These are phyloP conservation scores for Parastagonospora nodorum DNA, from an alignment of 2,329 filamentous ascomycete species.

Conservation along the genomic window DNA sequence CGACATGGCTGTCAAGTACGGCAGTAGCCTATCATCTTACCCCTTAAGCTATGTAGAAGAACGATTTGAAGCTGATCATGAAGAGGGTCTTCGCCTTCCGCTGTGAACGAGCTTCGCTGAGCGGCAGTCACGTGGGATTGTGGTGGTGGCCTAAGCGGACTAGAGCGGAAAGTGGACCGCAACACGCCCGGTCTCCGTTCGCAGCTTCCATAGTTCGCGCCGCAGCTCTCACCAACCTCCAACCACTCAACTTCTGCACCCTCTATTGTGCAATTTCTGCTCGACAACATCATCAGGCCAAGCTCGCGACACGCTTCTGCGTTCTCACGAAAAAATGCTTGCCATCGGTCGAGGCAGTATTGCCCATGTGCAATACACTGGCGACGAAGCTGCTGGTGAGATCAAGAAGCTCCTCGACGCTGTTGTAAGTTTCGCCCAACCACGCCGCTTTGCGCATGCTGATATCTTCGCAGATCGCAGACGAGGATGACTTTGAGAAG, in stretches of 20 bases:
- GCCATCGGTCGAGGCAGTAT: constrained; percentile 37
- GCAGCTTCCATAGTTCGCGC: constrained; percentile 8
- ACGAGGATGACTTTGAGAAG: constrained; percentile 88
- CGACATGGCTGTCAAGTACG: no score
- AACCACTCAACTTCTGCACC: constrained; percentile 6
- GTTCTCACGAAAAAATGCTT: constrained; percentile 29
- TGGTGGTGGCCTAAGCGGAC: background rate
- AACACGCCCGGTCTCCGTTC: constrained; percentile 10
- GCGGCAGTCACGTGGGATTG: constrained; percentile 1
- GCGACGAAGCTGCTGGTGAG: constrained; percentile 55
- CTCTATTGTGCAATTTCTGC: constrained; percentile 10
- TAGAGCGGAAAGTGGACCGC: background rate
- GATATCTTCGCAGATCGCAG: constrained; percentile 56
- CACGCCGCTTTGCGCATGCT: constrained; percentile 6
- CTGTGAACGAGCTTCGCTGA: no score
- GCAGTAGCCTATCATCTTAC: no score
- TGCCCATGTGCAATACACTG: constrained; percentile 36
- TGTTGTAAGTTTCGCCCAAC: constrained; percentile 64
- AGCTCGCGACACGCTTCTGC: background rate
- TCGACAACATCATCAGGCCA: background rate
- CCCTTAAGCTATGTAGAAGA: no score
- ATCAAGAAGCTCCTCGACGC: constrained; percentile 78
- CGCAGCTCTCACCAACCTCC: constrained; percentile 7
- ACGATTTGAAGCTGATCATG: no score
- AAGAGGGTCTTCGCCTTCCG: no score